Conservation (phyloP, 2,329 filamentous ascomycete genomes). For the Aulographum hederae region DNA sequence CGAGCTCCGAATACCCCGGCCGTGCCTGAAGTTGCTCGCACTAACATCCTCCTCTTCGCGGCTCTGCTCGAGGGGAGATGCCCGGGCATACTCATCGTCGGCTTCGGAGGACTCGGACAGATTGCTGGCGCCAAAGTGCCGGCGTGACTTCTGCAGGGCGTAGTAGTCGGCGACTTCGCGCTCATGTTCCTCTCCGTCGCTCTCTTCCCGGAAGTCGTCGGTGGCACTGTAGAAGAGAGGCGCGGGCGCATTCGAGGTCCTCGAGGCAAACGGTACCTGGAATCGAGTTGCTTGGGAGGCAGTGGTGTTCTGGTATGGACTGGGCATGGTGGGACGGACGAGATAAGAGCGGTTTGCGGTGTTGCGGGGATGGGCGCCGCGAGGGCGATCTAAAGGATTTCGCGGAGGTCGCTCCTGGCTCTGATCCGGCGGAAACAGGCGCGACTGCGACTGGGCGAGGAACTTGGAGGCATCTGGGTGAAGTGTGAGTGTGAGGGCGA, state of each 20-base stretch:
- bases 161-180: slow-evolving; percentile 88
- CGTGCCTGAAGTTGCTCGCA: slow-evolving; percentile 19
- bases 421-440: no score
- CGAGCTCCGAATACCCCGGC: slow-evolving; percentile 36
- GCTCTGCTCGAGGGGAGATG: slow-evolving; percentile 32
- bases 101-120: slow-evolving; percentile 73
- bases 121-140: slow-evolving; percentile 70
- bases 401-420: slow-evolving; percentile 37
- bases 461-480: slow-evolving; percentile 85
- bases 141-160: slow-evolving; percentile 73
- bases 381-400: slow-evolving; percentile 17
- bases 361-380: slow-evolving; percentile 28
- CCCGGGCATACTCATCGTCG: slow-evolving; percentile 44
- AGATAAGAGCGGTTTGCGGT: slow-evolving; percentile 27
- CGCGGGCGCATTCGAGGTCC: slow-evolving; percentile 59
- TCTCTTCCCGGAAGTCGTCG: slow-evolving; percentile 81
- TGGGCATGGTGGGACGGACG: slow-evolving; percentile 34
- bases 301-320: slow-evolving; percentile 61
- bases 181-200: slow-evolving; percentile 81
- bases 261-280: slow-evolving; percentile 56
- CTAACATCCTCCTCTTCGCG: slow-evolving; percentile 22
- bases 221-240: slow-evolving; percentile 88
- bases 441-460: slow-evolving; percentile 88
- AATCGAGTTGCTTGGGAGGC: slow-evolving; percentile 58
- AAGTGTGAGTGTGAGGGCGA: no score